phyloP scores from a whole-genome alignment of 2,329 filamentous ascomycete species.

The Pyrenochaeta sp. region DNA sequence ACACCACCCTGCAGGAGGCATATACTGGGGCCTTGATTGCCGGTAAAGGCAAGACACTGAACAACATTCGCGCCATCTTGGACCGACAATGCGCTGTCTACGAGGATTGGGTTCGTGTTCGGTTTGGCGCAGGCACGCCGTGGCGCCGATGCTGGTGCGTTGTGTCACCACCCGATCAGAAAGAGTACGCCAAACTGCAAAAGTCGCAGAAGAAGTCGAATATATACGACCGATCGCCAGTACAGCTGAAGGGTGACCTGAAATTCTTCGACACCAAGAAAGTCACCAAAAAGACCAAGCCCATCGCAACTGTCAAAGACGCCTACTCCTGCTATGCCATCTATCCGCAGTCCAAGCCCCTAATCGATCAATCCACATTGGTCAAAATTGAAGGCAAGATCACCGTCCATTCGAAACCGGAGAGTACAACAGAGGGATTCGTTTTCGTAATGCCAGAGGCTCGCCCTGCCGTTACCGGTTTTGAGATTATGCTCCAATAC shows the following conservation, averaged over 20 bases:
- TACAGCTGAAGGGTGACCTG: conserved; percentile 83
- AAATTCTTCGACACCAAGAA: conserved; percentile 93
- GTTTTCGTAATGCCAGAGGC: conserved; percentile 98
- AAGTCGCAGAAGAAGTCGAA: conserved; percentile 85
- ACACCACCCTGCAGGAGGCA: conserved; percentile 90
- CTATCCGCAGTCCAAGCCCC: conserved; percentile 90
- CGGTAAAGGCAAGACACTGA: conserved; percentile 87
- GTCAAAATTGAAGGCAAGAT: conserved; percentile 94
- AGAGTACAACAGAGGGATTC: conserved; percentile 86
- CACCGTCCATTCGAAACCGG: conserved; percentile 81
- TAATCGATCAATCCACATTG: conserved; percentile 93
- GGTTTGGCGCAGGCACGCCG: conserved; percentile 93
- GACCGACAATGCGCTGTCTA: conserved; percentile 78
- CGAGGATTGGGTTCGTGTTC: conserved; percentile 93
- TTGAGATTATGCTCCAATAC: conserved; percentile 93
- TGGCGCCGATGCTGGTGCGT: conserved; percentile 99
- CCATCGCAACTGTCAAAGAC: conserved; percentile 90
- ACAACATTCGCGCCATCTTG: conserved; percentile 91
- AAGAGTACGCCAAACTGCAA: conserved; percentile 83
- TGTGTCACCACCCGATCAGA: conserved; percentile 90
- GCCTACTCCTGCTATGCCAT: conserved; percentile 94
- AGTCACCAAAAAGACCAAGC: conserved; percentile 88
- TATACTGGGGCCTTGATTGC: conserved; percentile 97
- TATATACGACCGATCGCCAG: conserved; percentile 78
- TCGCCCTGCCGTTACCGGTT: conserved; percentile 88